phyloP scores from a whole-genome alignment of 164 flowering plant genomes.

The Macadamia tetraphylla region DNA sequence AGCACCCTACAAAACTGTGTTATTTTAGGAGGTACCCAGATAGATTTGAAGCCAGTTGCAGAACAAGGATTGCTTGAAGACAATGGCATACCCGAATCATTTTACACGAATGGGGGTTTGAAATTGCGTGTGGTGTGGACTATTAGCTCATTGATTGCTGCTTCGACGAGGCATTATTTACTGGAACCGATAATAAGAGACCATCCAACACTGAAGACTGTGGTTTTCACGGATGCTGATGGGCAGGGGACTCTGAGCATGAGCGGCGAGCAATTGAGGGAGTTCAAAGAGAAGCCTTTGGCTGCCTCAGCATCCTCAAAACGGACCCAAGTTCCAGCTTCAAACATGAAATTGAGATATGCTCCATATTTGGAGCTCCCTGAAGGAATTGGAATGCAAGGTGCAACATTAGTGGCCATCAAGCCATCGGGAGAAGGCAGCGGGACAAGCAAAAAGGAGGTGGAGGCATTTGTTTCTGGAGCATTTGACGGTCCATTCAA shows the following conservation, averaged over 20 bases:
- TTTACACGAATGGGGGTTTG: conserved; percentile 30
- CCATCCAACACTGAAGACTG: too few species aligned
- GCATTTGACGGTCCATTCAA: conserved; percentile 14
- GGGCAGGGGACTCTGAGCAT: conserved; percentile 48
- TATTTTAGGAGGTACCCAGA: conserved; percentile 25
- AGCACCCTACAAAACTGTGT: too few species aligned
- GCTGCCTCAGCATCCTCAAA: background rate
- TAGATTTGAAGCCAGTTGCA: conserved; percentile 1
- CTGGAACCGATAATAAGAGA: conserved; percentile 16
- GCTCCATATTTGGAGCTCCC: conserved; percentile 22
- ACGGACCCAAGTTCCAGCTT: conserved; percentile 12
- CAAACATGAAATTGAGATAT: conserved; percentile 14
- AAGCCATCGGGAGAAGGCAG: conserved; percentile 5
- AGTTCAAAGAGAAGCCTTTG: conserved; percentile 20
- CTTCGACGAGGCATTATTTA: conserved; percentile 54
- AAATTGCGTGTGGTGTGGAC: conserved; percentile 51
- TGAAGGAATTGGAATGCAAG: conserved; percentile 12
- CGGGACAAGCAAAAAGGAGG: conserved; percentile 13
- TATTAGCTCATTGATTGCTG: conserved; percentile 20
- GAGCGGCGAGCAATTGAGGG: conserved; percentile 30
- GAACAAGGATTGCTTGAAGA: conserved; percentile 9
- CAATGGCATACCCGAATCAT: conserved; percentile 10
- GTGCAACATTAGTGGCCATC: conserved; percentile 14
- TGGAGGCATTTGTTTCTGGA: conserved; percentile 10
- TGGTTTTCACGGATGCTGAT: conserved; percentile 1